Percentiles rank a stretch among this genome's conserved stretches.
Conservation (phyloP, 805 yeast species). For the Candida ulmi region DNA sequence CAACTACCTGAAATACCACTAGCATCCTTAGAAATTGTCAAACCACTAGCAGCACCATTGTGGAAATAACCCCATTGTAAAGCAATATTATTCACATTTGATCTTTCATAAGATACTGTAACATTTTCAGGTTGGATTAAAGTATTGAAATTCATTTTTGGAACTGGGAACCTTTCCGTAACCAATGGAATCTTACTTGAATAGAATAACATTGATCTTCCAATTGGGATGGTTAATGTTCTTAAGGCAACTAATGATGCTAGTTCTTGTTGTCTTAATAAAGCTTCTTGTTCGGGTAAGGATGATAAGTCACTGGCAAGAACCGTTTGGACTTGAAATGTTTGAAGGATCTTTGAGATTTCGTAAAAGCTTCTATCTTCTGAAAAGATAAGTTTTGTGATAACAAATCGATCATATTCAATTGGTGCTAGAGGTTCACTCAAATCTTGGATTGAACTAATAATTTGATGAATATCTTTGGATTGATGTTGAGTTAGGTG, state of each 20-base stretch:
- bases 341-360: constrained; percentile 64
- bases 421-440: constrained; percentile 52
- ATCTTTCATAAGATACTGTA: constrained; percentile 55
- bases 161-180: constrained; percentile 80
- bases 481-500: constrained; percentile 12
- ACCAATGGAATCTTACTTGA: constrained; percentile 69
- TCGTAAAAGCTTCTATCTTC: constrained; percentile 78
- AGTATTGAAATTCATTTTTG: constrained; percentile 66
- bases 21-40: constrained; percentile 64
- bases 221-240: constrained; percentile 71
- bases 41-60: constrained; percentile 84
- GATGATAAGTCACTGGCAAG: constrained; percentile 20
- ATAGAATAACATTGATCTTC: constrained; percentile 68
- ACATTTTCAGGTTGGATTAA: constrained; percentile 61
- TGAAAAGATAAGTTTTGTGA: constrained; percentile 69
- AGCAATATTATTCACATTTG: constrained; percentile 40
- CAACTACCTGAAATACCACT: constrained; percentile 80
- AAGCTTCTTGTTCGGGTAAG: constrained; percentile 50
- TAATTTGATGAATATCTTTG: constrained; percentile 38
- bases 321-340: constrained; percentile 58
- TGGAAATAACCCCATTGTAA: constrained; percentile 86
- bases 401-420: constrained; percentile 60
- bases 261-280: constrained; percentile 49
- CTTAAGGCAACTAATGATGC: constrained; percentile 61
- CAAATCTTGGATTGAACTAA: constrained; percentile 33